Evolutionary conservation across 129 eudicot species (phyloP).

Genomic region (Heracleum sosnowskyi): DNA sequence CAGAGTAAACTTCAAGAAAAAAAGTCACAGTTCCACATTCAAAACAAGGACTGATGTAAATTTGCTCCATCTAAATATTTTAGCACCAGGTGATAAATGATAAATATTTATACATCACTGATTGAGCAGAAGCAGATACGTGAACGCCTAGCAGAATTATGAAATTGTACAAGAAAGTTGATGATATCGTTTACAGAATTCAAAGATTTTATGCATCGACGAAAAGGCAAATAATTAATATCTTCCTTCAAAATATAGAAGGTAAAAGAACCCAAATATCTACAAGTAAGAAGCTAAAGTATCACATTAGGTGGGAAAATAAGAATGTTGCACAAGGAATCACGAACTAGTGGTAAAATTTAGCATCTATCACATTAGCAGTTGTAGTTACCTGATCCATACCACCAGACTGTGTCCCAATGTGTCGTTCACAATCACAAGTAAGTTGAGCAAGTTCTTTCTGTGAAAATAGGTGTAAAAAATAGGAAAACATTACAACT

Average conservation of each 20-base stretch:
- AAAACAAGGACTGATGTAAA: not conserved
- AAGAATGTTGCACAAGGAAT: not conserved
- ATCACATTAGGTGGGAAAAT: not conserved
- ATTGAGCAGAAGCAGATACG: no score
- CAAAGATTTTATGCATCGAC: not conserved
- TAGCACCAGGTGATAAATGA: not conserved
- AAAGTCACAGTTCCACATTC: not conserved
- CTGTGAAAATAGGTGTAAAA: constrained; percentile 18
- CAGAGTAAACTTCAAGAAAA: not conserved
- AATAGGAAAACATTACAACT: not conserved
- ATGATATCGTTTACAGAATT: not conserved
- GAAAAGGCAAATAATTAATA: not conserved
- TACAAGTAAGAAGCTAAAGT: not conserved
- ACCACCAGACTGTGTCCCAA: constrained; percentile 99
- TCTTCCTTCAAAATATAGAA: not conserved
- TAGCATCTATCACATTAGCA: not conserved
- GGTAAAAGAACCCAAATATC: not conserved
- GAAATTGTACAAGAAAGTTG: not conserved
- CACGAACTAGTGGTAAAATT: not conserved
- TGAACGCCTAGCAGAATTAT: not conserved
- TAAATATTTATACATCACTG: not conserved
- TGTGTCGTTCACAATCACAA: constrained; percentile 93
- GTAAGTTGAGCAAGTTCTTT: constrained; percentile 93
- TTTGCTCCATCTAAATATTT: not conserved
- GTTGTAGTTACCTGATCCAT: constrained; percentile 77